Evolutionary conservation across 345 rosid genomes (phyloP).

Genomic region (Populus davidiana): DNA sequence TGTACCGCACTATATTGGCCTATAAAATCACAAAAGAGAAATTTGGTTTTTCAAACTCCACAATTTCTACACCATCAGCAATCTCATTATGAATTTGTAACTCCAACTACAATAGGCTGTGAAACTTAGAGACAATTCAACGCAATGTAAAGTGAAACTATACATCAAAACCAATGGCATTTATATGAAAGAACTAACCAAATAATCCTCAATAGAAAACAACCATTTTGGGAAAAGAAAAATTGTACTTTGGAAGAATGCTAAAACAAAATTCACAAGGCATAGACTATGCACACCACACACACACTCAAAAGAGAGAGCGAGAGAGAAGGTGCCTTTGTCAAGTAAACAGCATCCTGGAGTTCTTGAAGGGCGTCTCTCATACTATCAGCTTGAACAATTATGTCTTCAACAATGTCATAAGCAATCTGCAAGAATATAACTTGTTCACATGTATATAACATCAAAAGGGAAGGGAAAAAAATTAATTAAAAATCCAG

Average conservation of each 20-base stretch:
- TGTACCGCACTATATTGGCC: conserved; percentile 76
- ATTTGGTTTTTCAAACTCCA: background rate
- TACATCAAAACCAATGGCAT: background rate
- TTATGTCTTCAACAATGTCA: conserved; percentile 79
- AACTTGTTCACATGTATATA: conserved; percentile 3
- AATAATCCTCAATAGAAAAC: too few species aligned
- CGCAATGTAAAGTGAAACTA: background rate
- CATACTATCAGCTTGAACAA: conserved; percentile 66
- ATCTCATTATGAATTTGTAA: background rate
- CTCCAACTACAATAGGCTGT: background rate
- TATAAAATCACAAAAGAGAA: conserved; percentile 19
- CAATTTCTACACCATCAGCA: background rate
- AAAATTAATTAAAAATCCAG: conserved; percentile 1
- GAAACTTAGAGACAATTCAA: background rate
- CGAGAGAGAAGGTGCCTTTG: conserved; percentile 49
- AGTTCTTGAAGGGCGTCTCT: conserved; percentile 77
- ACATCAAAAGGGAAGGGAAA: background rate
- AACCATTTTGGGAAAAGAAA: background rate
- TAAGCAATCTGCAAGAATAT: conserved; percentile 50
- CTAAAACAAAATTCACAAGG: background rate
- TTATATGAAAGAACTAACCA: background rate
- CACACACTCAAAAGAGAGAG: background rate
- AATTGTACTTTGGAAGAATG: background rate
- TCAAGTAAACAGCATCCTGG: conserved; percentile 82
- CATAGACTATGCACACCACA: too few species aligned